Evolutionary conservation across 192 early-diverging fungal genomes (phyloP).

Genomic region (Podila clonocystis): DNA sequence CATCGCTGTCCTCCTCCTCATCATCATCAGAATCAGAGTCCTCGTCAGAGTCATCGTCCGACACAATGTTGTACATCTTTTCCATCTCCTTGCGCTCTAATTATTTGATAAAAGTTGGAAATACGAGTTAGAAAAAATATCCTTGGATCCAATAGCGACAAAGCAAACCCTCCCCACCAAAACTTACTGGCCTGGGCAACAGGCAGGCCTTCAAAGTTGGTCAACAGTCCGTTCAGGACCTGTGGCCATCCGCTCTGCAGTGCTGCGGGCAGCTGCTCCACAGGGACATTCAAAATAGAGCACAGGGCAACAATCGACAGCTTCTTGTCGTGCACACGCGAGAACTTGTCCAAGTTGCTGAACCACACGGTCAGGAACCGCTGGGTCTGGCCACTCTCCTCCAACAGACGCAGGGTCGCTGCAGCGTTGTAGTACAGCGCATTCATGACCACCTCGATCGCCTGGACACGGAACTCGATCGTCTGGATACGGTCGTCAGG

Average conservation of each 20-base stretch:
- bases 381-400: constrained; percentile 79
- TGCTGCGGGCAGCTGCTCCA: constrained; percentile 73
- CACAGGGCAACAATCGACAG: constrained; percentile 86
- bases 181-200: constrained; percentile 68
- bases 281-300: constrained; percentile 76
- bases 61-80: constrained; percentile 41
- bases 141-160: neutral
- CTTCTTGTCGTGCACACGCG: constrained; percentile 95
- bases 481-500: constrained; percentile 71
- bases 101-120: neutral
- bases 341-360: constrained; percentile 74
- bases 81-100: constrained; percentile 50
- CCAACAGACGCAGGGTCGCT: constrained; percentile 78
- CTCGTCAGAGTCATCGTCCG: constrained; percentile 9
- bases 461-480: constrained; percentile 74
- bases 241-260: constrained; percentile 80
- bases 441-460: constrained; percentile 87
- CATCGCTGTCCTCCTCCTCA: constrained; percentile 59
- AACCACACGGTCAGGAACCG: constrained; percentile 87
- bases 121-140: neutral
- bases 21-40: constrained; percentile 55
- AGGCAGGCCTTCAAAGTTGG: constrained; percentile 82
- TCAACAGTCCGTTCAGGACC: constrained; percentile 76
- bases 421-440: constrained; percentile 89
- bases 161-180: neutral